Conservation (phyloP, 176 grass and related monocot genomes). For the Panicum miliaceum region DNA sequence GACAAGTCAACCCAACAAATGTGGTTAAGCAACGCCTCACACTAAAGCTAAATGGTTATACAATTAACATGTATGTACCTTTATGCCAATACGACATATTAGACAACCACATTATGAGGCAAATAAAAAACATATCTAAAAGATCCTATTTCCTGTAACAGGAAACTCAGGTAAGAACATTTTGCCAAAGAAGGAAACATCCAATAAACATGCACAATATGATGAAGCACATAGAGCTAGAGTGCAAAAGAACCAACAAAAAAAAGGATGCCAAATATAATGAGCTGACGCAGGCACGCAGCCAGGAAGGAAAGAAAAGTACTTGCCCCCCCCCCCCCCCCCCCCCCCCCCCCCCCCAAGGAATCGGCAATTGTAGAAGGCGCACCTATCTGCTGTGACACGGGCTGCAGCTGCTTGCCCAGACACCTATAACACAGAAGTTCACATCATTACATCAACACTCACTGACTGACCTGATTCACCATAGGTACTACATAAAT, state of each 20-base stretch:
- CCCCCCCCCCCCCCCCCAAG: constrained; percentile 84
- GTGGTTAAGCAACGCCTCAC: not conserved
- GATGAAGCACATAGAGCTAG: not conserved
- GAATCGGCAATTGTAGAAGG: constrained; percentile 83
- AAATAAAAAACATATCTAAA: not conserved
- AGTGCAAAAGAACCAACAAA: not conserved
- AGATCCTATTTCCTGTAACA: not conserved
- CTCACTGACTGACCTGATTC: not conserved
- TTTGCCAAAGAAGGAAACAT: constrained; percentile 10
- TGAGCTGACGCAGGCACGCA: constrained; percentile 19
- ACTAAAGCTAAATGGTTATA: not conserved
- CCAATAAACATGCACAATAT: not conserved
- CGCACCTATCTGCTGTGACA: constrained; percentile 79
- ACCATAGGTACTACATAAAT: not conserved
- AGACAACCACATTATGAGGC: not conserved
- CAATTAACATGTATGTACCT: not conserved
- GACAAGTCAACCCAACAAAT: constrained; percentile 15
- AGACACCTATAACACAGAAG: constrained; percentile 58
- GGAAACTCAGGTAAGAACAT: not conserved
- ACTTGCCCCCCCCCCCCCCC: constrained; percentile 93
- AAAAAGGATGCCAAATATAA: not conserved
- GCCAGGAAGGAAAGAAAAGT: constrained; percentile 12
- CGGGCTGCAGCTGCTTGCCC: constrained; percentile 79
- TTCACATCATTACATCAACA: constrained; percentile 24
- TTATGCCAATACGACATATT: not conserved